Conservation (phyloP, 192 early-diverging fungal species). For the Glomus cerebriforme region DNA sequence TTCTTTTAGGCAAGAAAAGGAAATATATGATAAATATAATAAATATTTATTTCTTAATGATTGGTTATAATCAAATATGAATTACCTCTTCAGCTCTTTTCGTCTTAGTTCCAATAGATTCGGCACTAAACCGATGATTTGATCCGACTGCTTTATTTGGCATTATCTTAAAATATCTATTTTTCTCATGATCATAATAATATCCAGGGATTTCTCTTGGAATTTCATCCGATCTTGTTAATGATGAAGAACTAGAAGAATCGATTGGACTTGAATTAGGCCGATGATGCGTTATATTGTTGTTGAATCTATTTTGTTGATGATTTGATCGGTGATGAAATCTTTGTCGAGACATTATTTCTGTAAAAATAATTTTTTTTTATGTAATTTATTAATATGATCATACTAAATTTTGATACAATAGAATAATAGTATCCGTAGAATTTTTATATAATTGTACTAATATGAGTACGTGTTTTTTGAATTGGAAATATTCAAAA, state of each 20-base stretch:
- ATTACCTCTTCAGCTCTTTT: not conserved
- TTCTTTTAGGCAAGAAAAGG: not conserved
- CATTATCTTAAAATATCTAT: slow-evolving; percentile 7
- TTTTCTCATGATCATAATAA: slow-evolving; percentile 4
- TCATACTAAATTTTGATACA: no score
- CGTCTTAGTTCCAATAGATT: not conserved
- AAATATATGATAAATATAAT: not conserved
- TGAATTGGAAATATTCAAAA: no score
- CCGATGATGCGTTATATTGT: not conserved
- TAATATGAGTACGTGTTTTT: no score
- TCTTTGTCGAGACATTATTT: not conserved
- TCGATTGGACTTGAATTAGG: not conserved
- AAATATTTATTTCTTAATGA: not conserved
- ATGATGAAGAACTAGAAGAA: not conserved
- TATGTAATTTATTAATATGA: no score
- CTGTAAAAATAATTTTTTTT: no score
- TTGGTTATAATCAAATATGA: not conserved
- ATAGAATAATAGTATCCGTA: no score
- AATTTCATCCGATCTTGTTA: not conserved
- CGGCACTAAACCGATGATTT: not conserved
- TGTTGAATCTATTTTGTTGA: not conserved
- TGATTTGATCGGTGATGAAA: not conserved
- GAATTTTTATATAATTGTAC: no score
- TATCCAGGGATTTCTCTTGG: not conserved
- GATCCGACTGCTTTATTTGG: not conserved